phyloP scores from a whole-genome alignment of 352 stramenopile genomes.

The Blastocystis sp. region DNA sequence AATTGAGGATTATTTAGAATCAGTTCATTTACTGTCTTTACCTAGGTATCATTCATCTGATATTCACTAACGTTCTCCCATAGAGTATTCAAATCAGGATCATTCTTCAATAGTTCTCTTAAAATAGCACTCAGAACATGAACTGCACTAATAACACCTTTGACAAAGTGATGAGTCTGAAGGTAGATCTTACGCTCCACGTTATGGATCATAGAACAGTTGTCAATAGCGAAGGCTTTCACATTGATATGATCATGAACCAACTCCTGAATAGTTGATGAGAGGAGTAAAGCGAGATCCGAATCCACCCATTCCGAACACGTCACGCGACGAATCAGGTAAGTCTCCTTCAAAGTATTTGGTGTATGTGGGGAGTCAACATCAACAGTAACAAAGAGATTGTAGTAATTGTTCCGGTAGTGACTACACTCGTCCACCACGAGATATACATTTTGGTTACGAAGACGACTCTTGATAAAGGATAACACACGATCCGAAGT shows the following conservation, averaged over 20 bases:
- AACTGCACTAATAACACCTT: background rate
- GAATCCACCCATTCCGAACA: background rate
- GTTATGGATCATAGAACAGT: background rate
- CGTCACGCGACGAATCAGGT: background rate
- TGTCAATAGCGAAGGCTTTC: background rate
- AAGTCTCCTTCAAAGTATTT: background rate
- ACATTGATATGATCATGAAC: background rate
- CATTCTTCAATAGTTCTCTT: background rate
- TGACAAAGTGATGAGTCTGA: background rate
- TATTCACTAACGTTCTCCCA: background rate
- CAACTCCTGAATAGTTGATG: background rate
- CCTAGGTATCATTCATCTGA: background rate
- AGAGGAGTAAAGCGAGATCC: background rate
- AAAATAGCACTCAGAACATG: background rate
- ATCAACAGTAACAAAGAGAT: background rate
- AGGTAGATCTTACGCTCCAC: background rate
- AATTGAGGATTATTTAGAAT: background rate
- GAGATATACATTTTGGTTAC: background rate
- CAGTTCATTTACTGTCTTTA: background rate
- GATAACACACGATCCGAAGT: background rate
- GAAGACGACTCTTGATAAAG: background rate
- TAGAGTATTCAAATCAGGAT: background rate
- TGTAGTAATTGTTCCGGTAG: background rate
- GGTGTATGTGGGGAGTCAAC: background rate
- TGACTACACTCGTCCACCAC: background rate